Percentiles rank a stretch among this genome's conserved stretches.
phyloP scores from a whole-genome alignment of 805 yeast genomes.

The Hanseniaspora occidentalis region DNA sequence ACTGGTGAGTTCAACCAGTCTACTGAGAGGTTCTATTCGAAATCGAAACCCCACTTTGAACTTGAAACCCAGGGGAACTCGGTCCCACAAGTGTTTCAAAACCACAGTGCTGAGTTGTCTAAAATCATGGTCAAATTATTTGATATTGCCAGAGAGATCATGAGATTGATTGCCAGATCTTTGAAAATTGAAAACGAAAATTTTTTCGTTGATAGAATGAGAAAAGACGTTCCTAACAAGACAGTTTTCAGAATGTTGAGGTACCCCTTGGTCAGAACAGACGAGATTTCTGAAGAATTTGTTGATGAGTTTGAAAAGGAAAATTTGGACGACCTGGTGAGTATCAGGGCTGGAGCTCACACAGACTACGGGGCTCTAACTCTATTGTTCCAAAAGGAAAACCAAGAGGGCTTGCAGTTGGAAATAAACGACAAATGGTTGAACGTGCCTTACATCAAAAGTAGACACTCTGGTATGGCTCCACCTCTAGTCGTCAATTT shows the following conservation, averaged over 20 bases:
- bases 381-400: slow-evolving; percentile 53
- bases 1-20: slow-evolving; percentile 31
- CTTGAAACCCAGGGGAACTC: neutral
- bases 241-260: slow-evolving; percentile 58
- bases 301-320: slow-evolving; percentile 15
- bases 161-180: slow-evolving; percentile 48
- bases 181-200: slow-evolving; percentile 41
- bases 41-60: no score
- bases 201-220: slow-evolving; percentile 56
- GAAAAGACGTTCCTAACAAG: slow-evolving; percentile 37
- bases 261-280: slow-evolving; percentile 48
- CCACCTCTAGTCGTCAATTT: slow-evolving; percentile 73
- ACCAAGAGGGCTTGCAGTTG: slow-evolving; percentile 46
- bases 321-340: slow-evolving; percentile 29
- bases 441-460: slow-evolving; percentile 48
- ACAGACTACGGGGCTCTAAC: slow-evolving; percentile 77
- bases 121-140: slow-evolving; percentile 35
- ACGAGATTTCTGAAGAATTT: slow-evolving; percentile 13
- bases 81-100: neutral
- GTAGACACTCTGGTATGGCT: slow-evolving; percentile 32
- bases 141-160: slow-evolving; percentile 34
- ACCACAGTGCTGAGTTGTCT: slow-evolving; percentile 37
- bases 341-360: slow-evolving; percentile 72
- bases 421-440: slow-evolving; percentile 43
- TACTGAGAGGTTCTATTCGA: slow-evolving; percentile 5